phyloP scores from a whole-genome alignment of 2,329 filamentous ascomycete species.

The Penicillium brevicompactum region DNA sequence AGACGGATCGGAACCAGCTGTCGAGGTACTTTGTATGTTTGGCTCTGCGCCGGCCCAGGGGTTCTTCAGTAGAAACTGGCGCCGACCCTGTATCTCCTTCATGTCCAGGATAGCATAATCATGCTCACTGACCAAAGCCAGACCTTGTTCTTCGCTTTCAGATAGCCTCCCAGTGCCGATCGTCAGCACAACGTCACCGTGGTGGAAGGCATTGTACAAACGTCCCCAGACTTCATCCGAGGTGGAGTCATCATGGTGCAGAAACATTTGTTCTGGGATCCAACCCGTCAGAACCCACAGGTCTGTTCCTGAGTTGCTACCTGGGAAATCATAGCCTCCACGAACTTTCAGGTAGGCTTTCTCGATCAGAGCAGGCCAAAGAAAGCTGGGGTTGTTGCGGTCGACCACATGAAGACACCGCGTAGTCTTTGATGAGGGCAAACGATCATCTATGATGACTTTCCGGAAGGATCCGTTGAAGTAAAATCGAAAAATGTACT shows the following conservation, averaged over 20 bases:
- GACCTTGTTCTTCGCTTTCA: slow-evolving; percentile 71
- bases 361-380: slow-evolving; percentile 92
- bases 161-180: slow-evolving; percentile 86
- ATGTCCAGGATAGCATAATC: slow-evolving; percentile 91
- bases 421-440: slow-evolving; percentile 73
- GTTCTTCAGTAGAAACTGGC: slow-evolving; percentile 84
- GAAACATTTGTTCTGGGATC: slow-evolving; percentile 93
- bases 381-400: slow-evolving; percentile 72
- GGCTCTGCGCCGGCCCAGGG: slow-evolving; percentile 79
- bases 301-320: slow-evolving; percentile 95
- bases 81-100: slow-evolving; percentile 62
- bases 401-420: slow-evolving; percentile 86
- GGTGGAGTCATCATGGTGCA: slow-evolving; percentile 82
- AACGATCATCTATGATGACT: slow-evolving; percentile 83
- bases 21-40: slow-evolving; percentile 21
- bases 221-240: slow-evolving; percentile 76
- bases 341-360: slow-evolving; percentile 96
- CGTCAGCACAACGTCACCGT: slow-evolving; percentile 82
- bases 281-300: slow-evolving; percentile 90
- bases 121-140: slow-evolving; percentile 86
- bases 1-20: slow-evolving; percentile 9
- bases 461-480: slow-evolving; percentile 93
- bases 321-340: slow-evolving; percentile 95
- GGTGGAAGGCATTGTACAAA: slow-evolving; percentile 71
- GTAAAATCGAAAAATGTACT: slow-evolving; percentile 88